phyloP scores from a whole-genome alignment of 805 yeast genomes.

The Saccharomycopsis vini region DNA sequence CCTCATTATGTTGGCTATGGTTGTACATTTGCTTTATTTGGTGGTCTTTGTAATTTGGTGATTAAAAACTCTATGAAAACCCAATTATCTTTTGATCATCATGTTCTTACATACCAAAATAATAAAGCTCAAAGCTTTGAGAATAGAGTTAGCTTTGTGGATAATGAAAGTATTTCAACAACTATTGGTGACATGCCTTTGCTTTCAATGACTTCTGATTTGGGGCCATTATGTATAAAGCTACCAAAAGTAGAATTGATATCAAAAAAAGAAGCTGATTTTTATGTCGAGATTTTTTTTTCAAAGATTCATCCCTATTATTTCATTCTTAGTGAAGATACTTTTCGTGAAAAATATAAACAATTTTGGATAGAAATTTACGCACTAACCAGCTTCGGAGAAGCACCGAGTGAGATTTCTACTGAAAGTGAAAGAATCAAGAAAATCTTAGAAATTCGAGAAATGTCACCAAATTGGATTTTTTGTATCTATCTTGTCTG shows the following conservation, averaged over 20 bases:
- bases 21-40: slow-evolving; percentile 37
- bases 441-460: slow-evolving; percentile 9
- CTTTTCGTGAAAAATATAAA: slow-evolving; percentile 29
- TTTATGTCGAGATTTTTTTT: slow-evolving; percentile 32
- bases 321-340: slow-evolving; percentile 31
- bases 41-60: slow-evolving; percentile 35
- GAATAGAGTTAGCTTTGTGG: background rate
- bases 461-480: slow-evolving; percentile 22
- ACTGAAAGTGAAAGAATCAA: background rate
- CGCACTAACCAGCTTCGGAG: slow-evolving; percentile 5
- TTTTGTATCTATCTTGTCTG: slow-evolving; percentile 41
- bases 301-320: slow-evolving; percentile 36
- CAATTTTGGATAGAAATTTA: slow-evolving; percentile 32
- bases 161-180: background rate
- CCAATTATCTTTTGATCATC: slow-evolving; percentile 26
- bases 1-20: slow-evolving; percentile 40
- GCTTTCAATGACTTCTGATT: slow-evolving; percentile 8
- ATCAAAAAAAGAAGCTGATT: slow-evolving; percentile 29
- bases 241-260: slow-evolving; percentile 34
- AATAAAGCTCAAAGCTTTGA: slow-evolving; percentile 17
- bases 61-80: slow-evolving; percentile 30
- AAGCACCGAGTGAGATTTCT: background rate
- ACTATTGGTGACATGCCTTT: slow-evolving; percentile 10
- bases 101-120: slow-evolving; percentile 4
- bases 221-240: slow-evolving; percentile 16